A percentile compares a stretch with the other conserved stretches of the same genome.
These are phyloP conservation scores for Ustilago xerochloae DNA, from an alignment of 1,284 basidiomycete species.

Conservation along the genomic window DNA sequence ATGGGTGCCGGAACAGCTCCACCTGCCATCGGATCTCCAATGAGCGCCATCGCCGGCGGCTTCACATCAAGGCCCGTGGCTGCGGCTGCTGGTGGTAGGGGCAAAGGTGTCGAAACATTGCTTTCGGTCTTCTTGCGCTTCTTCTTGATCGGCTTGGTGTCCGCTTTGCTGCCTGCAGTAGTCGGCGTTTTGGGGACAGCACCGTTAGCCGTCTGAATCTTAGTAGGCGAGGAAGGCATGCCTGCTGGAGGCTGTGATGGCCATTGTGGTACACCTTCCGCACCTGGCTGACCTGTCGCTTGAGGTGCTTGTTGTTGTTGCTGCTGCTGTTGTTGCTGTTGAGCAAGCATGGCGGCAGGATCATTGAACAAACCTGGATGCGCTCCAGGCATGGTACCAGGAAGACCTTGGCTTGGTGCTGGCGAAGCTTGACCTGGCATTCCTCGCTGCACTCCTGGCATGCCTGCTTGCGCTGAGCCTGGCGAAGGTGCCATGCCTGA, in stretches of 20 bases:
- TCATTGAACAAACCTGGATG: slow-evolving; percentile 24
- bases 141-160: slow-evolving; percentile 39
- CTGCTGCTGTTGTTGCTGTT: slow-evolving; percentile 26
- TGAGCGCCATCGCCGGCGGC: slow-evolving; percentile 25
- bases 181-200: slow-evolving; percentile 24
- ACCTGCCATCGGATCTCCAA: slow-evolving; percentile 15
- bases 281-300: slow-evolving; percentile 17
- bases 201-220: slow-evolving; percentile 19
- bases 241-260: slow-evolving; percentile 33
- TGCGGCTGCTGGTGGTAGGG: slow-evolving; percentile 7
- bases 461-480: slow-evolving; percentile 1
- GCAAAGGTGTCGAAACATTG: slow-evolving; percentile 16
- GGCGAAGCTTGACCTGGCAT: slow-evolving; percentile 27
- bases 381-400: slow-evolving; percentile 29
- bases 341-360: slow-evolving; percentile 22
- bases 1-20: slow-evolving; percentile 10
- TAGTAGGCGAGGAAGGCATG: slow-evolving; percentile 32
- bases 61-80: slow-evolving; percentile 25
- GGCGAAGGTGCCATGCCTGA: slow-evolving; percentile 27
- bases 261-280: slow-evolving; percentile 32
- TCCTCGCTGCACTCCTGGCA: slow-evolving; percentile 12
- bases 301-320: slow-evolving; percentile 4
- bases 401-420: slow-evolving; percentile 23
- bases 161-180: slow-evolving; percentile 21
- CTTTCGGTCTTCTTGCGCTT: slow-evolving; percentile 48